Conservation (phyloP, 2,329 filamentous ascomycete genomes). For the Fonsecaea monophora region DNA sequence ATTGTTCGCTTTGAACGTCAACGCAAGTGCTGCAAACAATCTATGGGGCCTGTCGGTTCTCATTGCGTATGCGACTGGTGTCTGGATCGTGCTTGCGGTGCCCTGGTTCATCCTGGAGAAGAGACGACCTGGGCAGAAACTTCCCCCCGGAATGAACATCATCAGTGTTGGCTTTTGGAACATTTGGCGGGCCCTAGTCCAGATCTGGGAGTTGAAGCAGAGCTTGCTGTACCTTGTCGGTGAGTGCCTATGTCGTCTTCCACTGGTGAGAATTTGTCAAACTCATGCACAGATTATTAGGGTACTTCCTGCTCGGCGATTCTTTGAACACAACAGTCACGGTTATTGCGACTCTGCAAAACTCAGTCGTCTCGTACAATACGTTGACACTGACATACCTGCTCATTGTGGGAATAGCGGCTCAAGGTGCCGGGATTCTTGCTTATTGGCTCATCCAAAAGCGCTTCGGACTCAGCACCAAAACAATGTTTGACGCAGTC, state of each 20-base stretch:
- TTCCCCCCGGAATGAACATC: slow-evolving; percentile 53
- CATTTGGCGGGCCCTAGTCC: slow-evolving; percentile 61
- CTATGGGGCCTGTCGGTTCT: slow-evolving; percentile 71
- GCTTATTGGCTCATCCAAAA: slow-evolving; percentile 68
- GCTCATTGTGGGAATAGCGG: slow-evolving; percentile 68
- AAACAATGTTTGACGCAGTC: slow-evolving; percentile 72
- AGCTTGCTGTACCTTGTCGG: slow-evolving; percentile 69
- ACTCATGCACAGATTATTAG: slow-evolving; percentile 33
- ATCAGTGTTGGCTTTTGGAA: slow-evolving; percentile 69
- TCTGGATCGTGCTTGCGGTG: slow-evolving; percentile 68
- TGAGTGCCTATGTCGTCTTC: slow-evolving; percentile 37
- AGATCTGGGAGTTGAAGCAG: slow-evolving; percentile 71
- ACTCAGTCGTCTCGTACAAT: slow-evolving; percentile 69
- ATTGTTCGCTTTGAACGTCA: slow-evolving; percentile 66
- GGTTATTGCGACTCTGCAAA: slow-evolving; percentile 70
- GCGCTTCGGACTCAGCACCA: slow-evolving; percentile 65
- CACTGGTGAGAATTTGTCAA: not conserved
- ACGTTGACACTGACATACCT: slow-evolving; percentile 70
- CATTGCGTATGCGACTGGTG: slow-evolving; percentile 68
- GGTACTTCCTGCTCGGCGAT: slow-evolving; percentile 73
- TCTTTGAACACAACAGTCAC: slow-evolving; percentile 74
- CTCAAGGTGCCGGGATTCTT: slow-evolving; percentile 69
- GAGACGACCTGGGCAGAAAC: slow-evolving; percentile 64
- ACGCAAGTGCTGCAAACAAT: slow-evolving; percentile 65
- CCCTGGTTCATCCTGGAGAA: slow-evolving; percentile 74